Base-by-base conservation (phyloP, 331 rosid genomes). In the Pyracantha coccinea region DNA sequence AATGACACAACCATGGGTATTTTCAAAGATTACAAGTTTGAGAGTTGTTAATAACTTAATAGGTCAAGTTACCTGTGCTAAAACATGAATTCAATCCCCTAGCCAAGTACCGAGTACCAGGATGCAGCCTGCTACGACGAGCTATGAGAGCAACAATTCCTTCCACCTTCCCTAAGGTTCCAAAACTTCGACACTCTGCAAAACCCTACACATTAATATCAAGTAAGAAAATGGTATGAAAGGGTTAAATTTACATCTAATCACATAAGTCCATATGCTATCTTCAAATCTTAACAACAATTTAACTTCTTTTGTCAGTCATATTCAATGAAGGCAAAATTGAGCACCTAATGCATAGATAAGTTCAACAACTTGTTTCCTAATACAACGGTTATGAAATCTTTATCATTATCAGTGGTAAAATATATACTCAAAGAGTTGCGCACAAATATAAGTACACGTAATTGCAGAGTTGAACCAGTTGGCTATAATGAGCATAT, bases 111-210 rank as follows among this genome's bases (percentile, higher is more conserved):
- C 98, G 92, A 76, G 99, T 95, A 54, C 99, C 99, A 19, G 99
- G 99, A 84, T 95, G 99, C 84, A 95, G 81, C 90, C 96, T 86
- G 84, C 99, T 95, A 71, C 99, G 93, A 59, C 97, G 97, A 84
- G 99, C 99, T 75, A 72, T 89, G 66, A 90, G 88, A 71, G 97
- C 93, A 72, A 86, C 97, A 81, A 89, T 59, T 57, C 99, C 98
- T 86, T 95, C 98, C 65, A 74, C 83, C 78, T 92, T 97, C 81
- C 99, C 94, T 15, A 92, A 89, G 89, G 92, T 86, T 80, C 98
- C 99, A 83, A 95, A 92, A 80, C 80, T 85, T 80, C 99, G 88
- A 84, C 87, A 90, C 85, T 95, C 99, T 83, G 96, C 98, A 83
- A 95, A 92, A 80, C 99, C 99, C 99, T 95, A 88, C 89, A 95